phyloP scores from a whole-genome alignment of 352 stramenopile species.

The Globisporangium yorkense region DNA sequence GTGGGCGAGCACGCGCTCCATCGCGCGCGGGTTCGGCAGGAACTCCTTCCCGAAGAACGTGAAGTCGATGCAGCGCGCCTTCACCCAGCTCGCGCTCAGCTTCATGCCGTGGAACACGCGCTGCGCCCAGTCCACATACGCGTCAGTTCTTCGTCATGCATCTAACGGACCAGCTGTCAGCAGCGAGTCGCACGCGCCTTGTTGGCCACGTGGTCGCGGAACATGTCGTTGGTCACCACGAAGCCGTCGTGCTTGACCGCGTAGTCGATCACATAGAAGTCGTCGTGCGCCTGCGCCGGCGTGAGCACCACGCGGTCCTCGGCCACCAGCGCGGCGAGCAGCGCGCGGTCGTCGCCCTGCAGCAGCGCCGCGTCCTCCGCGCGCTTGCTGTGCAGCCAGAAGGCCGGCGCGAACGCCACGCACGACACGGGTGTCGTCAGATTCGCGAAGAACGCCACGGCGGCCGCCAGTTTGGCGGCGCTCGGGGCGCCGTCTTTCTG shows the following conservation, averaged over 20 bases:
- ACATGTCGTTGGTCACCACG: conserved; percentile 91
- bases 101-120: conserved; percentile 57
- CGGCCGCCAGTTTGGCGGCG: conserved; percentile 40
- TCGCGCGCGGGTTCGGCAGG: conserved; percentile 82
- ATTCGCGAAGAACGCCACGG: conserved; percentile 60
- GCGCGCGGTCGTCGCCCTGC: conserved; percentile 35
- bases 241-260: conserved; percentile 83
- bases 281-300: conserved; percentile 83
- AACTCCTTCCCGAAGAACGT: conserved; percentile 89
- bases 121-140: conserved; percentile 15
- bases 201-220: conserved; percentile 82
- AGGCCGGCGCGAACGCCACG: conserved; percentile 75
- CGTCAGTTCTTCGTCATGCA: background rate
- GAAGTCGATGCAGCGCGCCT: conserved; percentile 76
- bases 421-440: conserved; percentile 39
- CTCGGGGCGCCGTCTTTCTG: conserved; percentile 44
- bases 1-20: conserved; percentile 58
- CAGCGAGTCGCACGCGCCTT: conserved; percentile 25
- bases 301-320: conserved; percentile 68
- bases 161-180: background rate
- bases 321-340: conserved; percentile 51
- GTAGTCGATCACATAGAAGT: conserved; percentile 92
- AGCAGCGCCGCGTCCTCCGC: conserved; percentile 23
- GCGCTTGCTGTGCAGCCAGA: conserved; percentile 70
- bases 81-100: conserved; percentile 58